A percentile compares a stretch with the other conserved stretches of the same genome.
These are phyloP conservation scores for Graphilbum sp. DNA, from an alignment of 2,329 filamentous ascomycete genomes.

Conservation along the genomic window DNA sequence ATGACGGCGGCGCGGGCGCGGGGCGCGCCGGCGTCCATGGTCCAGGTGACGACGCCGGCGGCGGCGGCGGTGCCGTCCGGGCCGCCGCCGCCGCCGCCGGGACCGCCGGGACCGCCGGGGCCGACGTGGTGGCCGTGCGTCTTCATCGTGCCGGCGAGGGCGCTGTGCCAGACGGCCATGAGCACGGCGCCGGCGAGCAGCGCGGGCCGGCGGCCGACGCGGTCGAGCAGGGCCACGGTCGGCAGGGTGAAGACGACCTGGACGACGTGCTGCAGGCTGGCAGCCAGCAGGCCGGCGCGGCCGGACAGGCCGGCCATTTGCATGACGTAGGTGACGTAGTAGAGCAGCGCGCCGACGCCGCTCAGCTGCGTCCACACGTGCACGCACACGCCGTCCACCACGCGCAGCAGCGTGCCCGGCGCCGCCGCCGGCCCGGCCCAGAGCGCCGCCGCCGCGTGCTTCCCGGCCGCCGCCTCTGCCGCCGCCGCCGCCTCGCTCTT, in stretches of 20 bases:
- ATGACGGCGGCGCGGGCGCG: slow-evolving; percentile 38
- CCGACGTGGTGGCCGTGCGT: slow-evolving; percentile 16
- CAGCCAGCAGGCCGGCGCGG: slow-evolving; percentile 41
- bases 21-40: slow-evolving; percentile 13
- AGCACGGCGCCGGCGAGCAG: slow-evolving; percentile 48
- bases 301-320: slow-evolving; percentile 52
- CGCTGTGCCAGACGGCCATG: slow-evolving; percentile 37
- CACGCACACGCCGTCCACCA: slow-evolving; percentile 52
- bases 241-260: slow-evolving; percentile 68
- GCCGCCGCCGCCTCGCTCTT: slow-evolving; percentile 55
- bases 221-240: slow-evolving; percentile 58
- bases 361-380: slow-evolving; percentile 65
- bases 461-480: no score
- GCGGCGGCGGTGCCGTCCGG: no score
- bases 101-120: no score
- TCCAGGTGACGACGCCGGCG: no score
- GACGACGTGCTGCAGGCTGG: slow-evolving; percentile 60
- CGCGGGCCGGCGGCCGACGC: slow-evolving; percentile 55
- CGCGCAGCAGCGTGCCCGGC: slow-evolving; percentile 52
- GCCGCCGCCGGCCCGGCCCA: no score
- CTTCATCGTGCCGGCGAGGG: slow-evolving; percentile 29
- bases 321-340: slow-evolving; percentile 56
- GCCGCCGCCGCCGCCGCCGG: slow-evolving; percentile 13
- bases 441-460: no score
- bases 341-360: slow-evolving; percentile 64